Evolutionary conservation across 2,329 filamentous ascomycete genomes (phyloP), one percentile per base, ranked within the genome.

Genomic region (Alternaria brassicae): DNA sequence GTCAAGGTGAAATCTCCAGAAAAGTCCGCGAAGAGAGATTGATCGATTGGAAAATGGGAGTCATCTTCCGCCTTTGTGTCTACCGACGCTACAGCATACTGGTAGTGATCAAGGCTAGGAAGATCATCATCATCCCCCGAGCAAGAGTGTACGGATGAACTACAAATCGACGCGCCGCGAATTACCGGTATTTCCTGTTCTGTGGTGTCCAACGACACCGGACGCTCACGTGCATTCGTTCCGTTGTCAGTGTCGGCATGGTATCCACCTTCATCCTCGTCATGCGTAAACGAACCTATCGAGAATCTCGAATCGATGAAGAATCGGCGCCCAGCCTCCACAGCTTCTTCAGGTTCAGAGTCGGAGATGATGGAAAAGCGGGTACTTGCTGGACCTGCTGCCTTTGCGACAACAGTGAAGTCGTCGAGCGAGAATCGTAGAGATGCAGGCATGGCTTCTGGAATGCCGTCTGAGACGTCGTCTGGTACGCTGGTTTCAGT

Each of bases 11-110:
- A 28, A 7, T 25, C 19, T 7, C 30, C 32, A 10, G 45, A 32
- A 15, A 60, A 60, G 3, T 56, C 53, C 1, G 45, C 52, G 15
- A 60, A 60, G 1, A 56, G 52, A 3, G 52, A 52, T 39, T 60
- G 57, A 15, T 59, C 45, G 21, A 55, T 45, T 17, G 39, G 15
- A 21, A 10, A 15, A 13, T 8, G 4, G 15, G 19, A 19, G 13
- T 44, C 19, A 27, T 9, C 28, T 9, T 23, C 39, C 25, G 19
- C n/a, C n/a, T n/a, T n/a, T n/a, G n/a, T n/a, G n/a, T n/a, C n/a
- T 23, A 40, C 37, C 6, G 37, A 23, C 5, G 37, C 3, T 15
- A 23, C 10, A 3, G 19, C 37, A 7, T 40, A 23, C 37, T 40
- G 19, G 37, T 40, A 23, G 19, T 40, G 15, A 5, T 19, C 13